Evolutionary conservation across 352 stramenopile genomes (phyloP).

Genomic region (Lagenidium giganteum): DNA sequence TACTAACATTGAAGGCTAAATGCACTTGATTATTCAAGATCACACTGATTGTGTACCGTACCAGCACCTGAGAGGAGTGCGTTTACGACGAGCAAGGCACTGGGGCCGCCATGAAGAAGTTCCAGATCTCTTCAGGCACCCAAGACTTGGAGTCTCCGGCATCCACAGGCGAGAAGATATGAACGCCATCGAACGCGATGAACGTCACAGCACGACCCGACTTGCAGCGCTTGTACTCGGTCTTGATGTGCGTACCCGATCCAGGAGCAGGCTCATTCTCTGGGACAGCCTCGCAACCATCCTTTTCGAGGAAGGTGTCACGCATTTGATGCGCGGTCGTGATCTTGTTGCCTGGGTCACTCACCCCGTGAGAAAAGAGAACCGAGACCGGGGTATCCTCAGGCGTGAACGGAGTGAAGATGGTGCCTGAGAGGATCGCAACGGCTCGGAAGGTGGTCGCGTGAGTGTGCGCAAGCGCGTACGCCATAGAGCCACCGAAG

Average conservation of each 20-base stretch:
- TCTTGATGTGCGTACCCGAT: slow-evolving; percentile 28
- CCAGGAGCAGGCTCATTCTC: slow-evolving; percentile 12
- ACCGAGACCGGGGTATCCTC: slow-evolving; percentile 18
- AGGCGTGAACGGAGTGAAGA: slow-evolving; percentile 17
- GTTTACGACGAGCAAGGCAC: too few relatives aligned
- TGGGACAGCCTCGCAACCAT: slow-evolving; percentile 22
- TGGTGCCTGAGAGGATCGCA: slow-evolving; percentile 15
- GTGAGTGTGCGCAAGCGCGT: slow-evolving; percentile 18
- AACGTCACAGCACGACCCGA: slow-evolving; percentile 18
- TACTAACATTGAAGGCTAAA: too few relatives aligned
- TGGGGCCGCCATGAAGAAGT: too few relatives aligned
- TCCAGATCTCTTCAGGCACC: slow-evolving; percentile 20
- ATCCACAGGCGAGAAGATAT: slow-evolving; percentile 22
- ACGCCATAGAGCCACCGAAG: slow-evolving; percentile 22
- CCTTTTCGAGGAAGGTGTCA: slow-evolving; percentile 24
- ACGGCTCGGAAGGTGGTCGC: slow-evolving; percentile 21
- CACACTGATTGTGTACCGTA: too few relatives aligned
- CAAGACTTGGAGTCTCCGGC: slow-evolving; percentile 12
- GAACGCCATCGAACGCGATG: slow-evolving; percentile 26
- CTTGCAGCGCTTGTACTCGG: slow-evolving; percentile 25
- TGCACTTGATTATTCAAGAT: too few relatives aligned
- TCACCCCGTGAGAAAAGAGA: slow-evolving; percentile 19
- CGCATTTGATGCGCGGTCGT: slow-evolving; percentile 15
- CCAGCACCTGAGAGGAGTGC: too few relatives aligned
- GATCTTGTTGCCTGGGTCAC: slow-evolving; percentile 21